Evolutionary conservation across 352 stramenopile species (phyloP).

Genomic region (Globisporangium paddicum): DNA sequence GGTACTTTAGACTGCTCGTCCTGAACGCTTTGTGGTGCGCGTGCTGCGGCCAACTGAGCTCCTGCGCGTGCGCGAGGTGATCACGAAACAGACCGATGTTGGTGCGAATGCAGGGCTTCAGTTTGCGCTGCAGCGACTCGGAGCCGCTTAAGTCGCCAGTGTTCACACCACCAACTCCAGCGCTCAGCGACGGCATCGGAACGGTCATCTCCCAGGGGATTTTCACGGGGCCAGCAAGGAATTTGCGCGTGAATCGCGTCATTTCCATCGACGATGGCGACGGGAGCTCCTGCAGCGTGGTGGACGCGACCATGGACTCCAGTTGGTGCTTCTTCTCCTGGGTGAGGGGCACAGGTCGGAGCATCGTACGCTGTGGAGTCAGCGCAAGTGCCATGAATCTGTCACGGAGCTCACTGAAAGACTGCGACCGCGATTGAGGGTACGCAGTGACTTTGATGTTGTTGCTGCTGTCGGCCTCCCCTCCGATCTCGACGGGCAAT

Average conservation of each 20-base stretch:
- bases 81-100: conserved; percentile 55
- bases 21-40: conserved; percentile 22
- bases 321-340: conserved; percentile 11
- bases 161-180: neutral
- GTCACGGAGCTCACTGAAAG: conserved; percentile 20
- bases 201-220: conserved; percentile 73
- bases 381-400: conserved; percentile 19
- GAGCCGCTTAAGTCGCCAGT: neutral
- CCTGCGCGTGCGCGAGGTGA: conserved; percentile 46
- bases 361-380: conserved; percentile 13
- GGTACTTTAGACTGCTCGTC: conserved; percentile 11
- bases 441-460: neutral
- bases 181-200: conserved; percentile 16
- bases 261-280: conserved; percentile 16
- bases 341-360: conserved; percentile 11
- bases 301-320: conserved; percentile 1
- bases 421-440: conserved; percentile 5
- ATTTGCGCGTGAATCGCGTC: conserved; percentile 32
- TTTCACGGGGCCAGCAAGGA: conserved; percentile 43
- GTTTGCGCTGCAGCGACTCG: conserved; percentile 44
- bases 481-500: conserved; percentile 23
- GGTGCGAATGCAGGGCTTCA: conserved; percentile 54
- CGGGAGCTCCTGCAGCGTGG: conserved; percentile 6
- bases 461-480: neutral
- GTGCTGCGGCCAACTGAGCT: conserved; percentile 52